Conservation (phyloP, 257 asterid genomes). For the Cordia subcordata region DNA sequence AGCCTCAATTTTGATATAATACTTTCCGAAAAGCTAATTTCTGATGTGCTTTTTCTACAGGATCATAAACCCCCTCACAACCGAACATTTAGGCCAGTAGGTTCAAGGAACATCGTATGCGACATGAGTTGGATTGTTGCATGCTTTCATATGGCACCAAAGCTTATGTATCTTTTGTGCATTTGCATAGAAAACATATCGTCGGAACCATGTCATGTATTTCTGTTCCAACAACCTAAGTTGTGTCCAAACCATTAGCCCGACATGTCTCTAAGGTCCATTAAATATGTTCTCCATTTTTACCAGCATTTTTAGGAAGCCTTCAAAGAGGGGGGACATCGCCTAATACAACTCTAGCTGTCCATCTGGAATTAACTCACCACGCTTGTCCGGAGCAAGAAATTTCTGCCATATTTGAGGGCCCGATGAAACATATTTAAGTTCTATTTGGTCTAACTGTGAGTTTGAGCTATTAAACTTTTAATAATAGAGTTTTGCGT, state of each 20-base stretch:
- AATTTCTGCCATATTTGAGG: too few species aligned
- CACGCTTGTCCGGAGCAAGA: too few species aligned
- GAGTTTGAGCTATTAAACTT: too few species aligned
- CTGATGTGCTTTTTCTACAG: background rate
- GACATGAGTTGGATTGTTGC: constrained; percentile 8
- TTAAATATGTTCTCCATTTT: constrained; percentile 15
- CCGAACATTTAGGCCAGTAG: constrained; percentile 1
- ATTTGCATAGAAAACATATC: constrained; percentile 7
- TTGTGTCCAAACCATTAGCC: constrained; percentile 8
- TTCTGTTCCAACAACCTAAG: constrained; percentile 12
- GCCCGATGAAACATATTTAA: too few species aligned
- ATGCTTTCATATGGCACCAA: background rate
- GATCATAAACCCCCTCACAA: constrained; percentile 8
- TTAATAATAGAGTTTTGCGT: too few species aligned
- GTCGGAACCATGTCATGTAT: constrained; percentile 13
- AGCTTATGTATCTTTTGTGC: background rate
- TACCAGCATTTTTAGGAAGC: background rate
- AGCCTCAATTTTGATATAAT: background rate
- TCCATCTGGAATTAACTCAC: background rate
- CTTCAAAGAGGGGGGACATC: background rate
- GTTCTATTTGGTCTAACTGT: too few species aligned
- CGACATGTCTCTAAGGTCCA: constrained; percentile 16
- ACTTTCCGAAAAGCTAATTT: background rate
- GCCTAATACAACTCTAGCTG: background rate
- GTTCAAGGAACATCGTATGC: constrained; percentile 2